These are phyloP conservation scores for Hypoxylon subgilvum DNA, from an alignment of 495 filamentous ascomycete genomes.

Conservation along the genomic window DNA sequence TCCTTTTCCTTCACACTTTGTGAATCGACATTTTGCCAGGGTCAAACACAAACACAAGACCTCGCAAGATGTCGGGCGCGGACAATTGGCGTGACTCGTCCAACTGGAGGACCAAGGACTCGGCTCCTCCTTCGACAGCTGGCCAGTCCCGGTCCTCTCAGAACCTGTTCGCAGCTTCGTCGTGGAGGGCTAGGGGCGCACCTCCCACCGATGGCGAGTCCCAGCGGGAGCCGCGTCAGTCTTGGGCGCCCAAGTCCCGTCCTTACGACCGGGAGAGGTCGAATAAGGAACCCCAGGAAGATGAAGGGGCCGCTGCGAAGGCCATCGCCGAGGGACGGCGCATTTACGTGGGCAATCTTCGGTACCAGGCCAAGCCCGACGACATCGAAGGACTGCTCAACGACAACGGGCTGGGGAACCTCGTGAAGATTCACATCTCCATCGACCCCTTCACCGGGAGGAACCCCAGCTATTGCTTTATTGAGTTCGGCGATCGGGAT, in stretches of 20 bases:
- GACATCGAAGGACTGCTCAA: conserved; percentile 66
- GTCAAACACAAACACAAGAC: not conserved
- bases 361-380: conserved; percentile 65
- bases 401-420: conserved; percentile 48
- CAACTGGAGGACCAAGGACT: conserved; percentile 15
- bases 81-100: conserved; percentile 15
- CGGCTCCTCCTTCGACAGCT: not conserved
- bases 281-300: conserved; percentile 19
- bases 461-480: conserved; percentile 76
- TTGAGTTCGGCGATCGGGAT: conserved; percentile 64
- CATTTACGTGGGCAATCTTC: conserved; percentile 73
- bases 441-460: conserved; percentile 70
- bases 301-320: conserved; percentile 36
- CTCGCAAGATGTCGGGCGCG: conserved; percentile 1
- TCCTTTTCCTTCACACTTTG: too few relatives aligned
- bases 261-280: conserved; percentile 25
- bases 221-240: not conserved
- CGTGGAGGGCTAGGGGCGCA: conserved; percentile 14
- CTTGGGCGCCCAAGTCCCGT: conserved; percentile 1
- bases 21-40: not conserved
- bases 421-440: conserved; percentile 69
- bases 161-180: not conserved
- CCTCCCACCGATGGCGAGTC: not conserved
- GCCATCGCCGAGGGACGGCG: conserved; percentile 58
- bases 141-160: not conserved